A percentile compares a stretch with the other conserved stretches of the same genome.
phyloP scores from a whole-genome alignment of 352 stramenopile species.

The Globisporangium sylvaticum region DNA sequence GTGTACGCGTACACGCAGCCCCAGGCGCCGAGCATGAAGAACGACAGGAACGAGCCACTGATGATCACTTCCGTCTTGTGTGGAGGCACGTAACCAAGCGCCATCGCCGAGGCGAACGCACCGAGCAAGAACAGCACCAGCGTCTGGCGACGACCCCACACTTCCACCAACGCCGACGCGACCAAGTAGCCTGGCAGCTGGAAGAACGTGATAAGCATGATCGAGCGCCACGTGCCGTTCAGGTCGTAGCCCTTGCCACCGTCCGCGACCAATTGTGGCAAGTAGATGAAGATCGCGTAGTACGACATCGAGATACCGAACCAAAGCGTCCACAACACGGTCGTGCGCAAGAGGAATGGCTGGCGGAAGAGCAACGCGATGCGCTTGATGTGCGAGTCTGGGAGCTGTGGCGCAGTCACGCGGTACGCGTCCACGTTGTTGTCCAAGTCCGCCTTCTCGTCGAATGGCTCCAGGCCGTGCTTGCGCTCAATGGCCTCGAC shows the following conservation, averaged over 20 bases:
- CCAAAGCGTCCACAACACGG: conserved; percentile 65
- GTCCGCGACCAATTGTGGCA: conserved; percentile 39
- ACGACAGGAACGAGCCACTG: conserved; percentile 48
- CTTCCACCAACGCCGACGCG: conserved; percentile 47
- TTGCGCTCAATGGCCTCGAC: conserved; percentile 50
- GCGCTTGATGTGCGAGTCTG: conserved; percentile 44
- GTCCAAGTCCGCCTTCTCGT: conserved; percentile 34
- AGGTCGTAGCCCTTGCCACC: conserved; percentile 56
- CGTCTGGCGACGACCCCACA: conserved; percentile 49
- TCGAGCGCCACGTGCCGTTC: conserved; percentile 44
- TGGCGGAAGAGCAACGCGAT: conserved; percentile 49
- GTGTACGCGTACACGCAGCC: conserved; percentile 73
- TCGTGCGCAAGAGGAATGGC: conserved; percentile 50
- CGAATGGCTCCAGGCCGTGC: conserved; percentile 37
- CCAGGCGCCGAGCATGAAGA: conserved; percentile 69
- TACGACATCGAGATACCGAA: conserved; percentile 68
- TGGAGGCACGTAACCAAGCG: conserved; percentile 53
- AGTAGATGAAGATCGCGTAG: conserved; percentile 67
- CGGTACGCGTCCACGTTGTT: conserved; percentile 17
- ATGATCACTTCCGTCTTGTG: conserved; percentile 41
- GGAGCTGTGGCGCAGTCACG: conserved; percentile 20
- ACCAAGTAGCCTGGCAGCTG: conserved; percentile 62
- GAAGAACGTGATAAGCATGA: conserved; percentile 59
- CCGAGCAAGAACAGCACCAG: conserved; percentile 49
- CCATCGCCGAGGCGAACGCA: conserved; percentile 44